Evolutionary conservation across 257 asterid genomes (phyloP).

Genomic region (Solanum medicagineum): DNA sequence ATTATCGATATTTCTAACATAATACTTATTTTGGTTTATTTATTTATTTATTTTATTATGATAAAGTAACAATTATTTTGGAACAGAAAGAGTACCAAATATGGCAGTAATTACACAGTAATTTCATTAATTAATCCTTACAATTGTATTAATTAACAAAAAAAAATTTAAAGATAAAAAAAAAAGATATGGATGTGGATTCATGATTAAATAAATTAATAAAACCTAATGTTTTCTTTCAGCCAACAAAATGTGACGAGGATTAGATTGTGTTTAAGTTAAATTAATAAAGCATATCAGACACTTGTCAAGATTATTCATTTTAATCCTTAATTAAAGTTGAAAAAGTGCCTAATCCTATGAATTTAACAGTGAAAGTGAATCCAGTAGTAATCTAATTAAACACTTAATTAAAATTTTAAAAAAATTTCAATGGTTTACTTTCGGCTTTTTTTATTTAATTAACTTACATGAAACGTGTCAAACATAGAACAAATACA

Average conservation of each 20-base stretch:
- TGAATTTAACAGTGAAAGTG: not conserved
- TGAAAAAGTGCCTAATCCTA: not conserved
- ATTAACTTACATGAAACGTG: not conserved
- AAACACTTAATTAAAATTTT: not conserved
- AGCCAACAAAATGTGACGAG: conserved; percentile 5
- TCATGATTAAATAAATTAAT: not conserved
- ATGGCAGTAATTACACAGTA: not conserved
- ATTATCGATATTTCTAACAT: no score
- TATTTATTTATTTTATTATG: no score
- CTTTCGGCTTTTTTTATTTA: not conserved
- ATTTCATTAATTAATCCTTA: not conserved
- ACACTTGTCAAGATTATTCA: conserved; percentile 5
- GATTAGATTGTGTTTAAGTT: not conserved
- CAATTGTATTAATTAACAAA: not conserved
- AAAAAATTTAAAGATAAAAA: not conserved
- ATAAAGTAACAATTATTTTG: no score
- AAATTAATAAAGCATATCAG: not conserved
- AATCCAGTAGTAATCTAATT: not conserved
- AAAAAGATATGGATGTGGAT: not conserved
- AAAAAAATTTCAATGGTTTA: not conserved
- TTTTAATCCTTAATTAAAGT: not conserved
- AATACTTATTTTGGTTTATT: no score
- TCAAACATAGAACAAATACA: not conserved
- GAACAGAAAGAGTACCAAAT: no score
- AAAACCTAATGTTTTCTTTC: not conserved